A percentile compares a stretch with the other conserved stretches of the same genome.
Conservation (phyloP, 805 yeast genomes). For the Hanseniaspora vineae region DNA sequence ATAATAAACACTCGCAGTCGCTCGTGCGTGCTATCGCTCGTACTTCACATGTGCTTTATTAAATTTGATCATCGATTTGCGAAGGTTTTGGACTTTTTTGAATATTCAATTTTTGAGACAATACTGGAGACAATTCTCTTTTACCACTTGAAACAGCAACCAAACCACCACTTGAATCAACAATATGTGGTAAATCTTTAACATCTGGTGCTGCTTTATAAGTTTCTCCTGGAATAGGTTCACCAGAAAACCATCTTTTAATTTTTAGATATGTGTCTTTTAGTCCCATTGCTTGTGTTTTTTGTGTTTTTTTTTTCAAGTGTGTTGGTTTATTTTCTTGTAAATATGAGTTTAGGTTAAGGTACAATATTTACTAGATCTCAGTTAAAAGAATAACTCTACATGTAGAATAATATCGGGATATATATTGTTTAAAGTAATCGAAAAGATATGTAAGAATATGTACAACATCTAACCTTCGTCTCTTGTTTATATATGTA, state of each 20-base stretch:
- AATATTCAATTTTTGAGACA: slow-evolving; percentile 13
- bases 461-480: too few species aligned
- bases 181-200: slow-evolving; percentile 17
- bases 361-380: too few species aligned
- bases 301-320: not conserved
- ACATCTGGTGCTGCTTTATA: slow-evolving; percentile 13
- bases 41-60: too few species aligned
- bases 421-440: too few species aligned
- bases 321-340: not conserved
- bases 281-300: slow-evolving; percentile 4
- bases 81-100: slow-evolving; percentile 3
- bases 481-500: too few species aligned
- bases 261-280: slow-evolving; percentile 10
- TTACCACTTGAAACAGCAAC: slow-evolving; percentile 19
- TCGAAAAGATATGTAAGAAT: too few species aligned
- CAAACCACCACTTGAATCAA: slow-evolving; percentile 14
- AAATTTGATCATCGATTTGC: slow-evolving; percentile 11
- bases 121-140: slow-evolving; percentile 14
- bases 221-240: slow-evolving; percentile 15
- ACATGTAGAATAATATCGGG: not conserved
- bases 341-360: too few species aligned
- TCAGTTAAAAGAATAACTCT: too few species aligned
- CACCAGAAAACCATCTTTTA: slow-evolving; percentile 13
- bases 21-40: too few species aligned
- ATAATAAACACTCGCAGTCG: too few species aligned